A percentile compares a stretch with the other conserved stretches of the same genome.
Evolutionary conservation across 2,329 filamentous ascomycete genomes (phyloP).

Genomic region (Colletotrichum sublineola): DNA sequence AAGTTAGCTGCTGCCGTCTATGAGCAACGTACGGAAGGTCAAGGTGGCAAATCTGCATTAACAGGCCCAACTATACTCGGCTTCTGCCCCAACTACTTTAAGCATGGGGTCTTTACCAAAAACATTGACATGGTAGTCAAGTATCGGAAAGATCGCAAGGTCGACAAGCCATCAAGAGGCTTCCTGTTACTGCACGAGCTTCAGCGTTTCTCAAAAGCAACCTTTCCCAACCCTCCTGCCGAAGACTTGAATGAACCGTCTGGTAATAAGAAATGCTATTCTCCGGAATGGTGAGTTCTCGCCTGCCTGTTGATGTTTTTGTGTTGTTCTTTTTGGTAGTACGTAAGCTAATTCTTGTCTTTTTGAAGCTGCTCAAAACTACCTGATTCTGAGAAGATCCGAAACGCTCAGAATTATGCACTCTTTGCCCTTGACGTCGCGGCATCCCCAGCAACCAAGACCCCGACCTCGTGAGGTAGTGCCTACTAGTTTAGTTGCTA

Average conservation of each 20-base stretch:
- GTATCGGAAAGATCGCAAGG: background rate
- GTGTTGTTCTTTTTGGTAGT: background rate
- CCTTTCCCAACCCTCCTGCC: background rate
- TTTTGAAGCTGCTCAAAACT: background rate
- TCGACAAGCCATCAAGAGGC: background rate
- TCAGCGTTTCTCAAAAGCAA: background rate
- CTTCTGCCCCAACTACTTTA: background rate
- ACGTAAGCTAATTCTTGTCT: background rate
- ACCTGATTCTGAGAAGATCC: background rate
- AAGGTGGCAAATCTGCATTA: background rate
- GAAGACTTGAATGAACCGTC: background rate
- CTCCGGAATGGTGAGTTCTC: background rate
- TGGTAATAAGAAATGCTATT: background rate
- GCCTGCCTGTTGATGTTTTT: background rate
- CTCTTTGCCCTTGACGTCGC: background rate
- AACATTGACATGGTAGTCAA: background rate
- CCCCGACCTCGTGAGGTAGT: background rate
- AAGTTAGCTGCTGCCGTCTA: background rate
- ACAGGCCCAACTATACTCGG: background rate
- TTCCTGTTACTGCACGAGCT: background rate
- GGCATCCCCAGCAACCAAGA: background rate
- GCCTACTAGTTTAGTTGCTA: no score
- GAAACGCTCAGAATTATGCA: background rate
- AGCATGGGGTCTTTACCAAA: background rate
- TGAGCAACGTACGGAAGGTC: background rate